Evolutionary conservation across 2,329 filamentous ascomycete species (phyloP), one percentile per base, ranked within the genome.

Genomic region (Lachnellula subtilissima): DNA sequence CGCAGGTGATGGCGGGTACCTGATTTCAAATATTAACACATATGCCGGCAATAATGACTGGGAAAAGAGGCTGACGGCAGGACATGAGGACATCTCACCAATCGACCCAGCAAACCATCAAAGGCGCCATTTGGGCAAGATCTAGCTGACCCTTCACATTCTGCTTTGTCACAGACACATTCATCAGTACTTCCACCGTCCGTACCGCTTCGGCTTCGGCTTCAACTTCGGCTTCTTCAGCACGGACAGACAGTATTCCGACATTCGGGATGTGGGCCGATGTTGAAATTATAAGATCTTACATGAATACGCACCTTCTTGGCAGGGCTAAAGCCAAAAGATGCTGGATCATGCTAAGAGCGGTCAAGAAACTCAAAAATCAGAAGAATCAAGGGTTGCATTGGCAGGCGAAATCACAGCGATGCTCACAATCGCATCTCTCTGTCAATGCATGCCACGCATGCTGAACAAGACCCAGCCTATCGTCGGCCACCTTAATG

Each of bases 81-180:
- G 36, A 43, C 36, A 39, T 22, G 48, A n/a, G 14, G 36, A 43
- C 36, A 39, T 22, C 43, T 53, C 52, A 54, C 48, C 47, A 48
- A 32, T 50, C 19, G 50, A 35, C 52, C 58, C 50, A 45, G 50
- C 49, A 53, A 53, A 40, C 50, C 49, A 52, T 53, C 52, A 40
- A 22, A 39, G 47, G 55, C 53, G 28, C 43, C n/a, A 32, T 36
- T 15, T 28, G 37, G 25, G 49, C 22, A 48, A 49, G 48, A 49
- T 43, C 17, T 25, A 36, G 23, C 17, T 28, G 50, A 52, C 35
- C 40, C 17, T 25, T 47, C 39, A 25, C 22, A 22, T 50, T 40
- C 15, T 15, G 15, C 15, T 7, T 40, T 40, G 37, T 17, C 28
- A 8, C 25, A 28, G 8, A 32, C 28, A 22, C 15, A 40, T 40